Percentiles rank a stretch among this genome's conserved stretches.
These are phyloP conservation scores for Albophoma yamanashiensis DNA, from an alignment of 2,329 filamentous ascomycete species.

Conservation along the genomic window DNA sequence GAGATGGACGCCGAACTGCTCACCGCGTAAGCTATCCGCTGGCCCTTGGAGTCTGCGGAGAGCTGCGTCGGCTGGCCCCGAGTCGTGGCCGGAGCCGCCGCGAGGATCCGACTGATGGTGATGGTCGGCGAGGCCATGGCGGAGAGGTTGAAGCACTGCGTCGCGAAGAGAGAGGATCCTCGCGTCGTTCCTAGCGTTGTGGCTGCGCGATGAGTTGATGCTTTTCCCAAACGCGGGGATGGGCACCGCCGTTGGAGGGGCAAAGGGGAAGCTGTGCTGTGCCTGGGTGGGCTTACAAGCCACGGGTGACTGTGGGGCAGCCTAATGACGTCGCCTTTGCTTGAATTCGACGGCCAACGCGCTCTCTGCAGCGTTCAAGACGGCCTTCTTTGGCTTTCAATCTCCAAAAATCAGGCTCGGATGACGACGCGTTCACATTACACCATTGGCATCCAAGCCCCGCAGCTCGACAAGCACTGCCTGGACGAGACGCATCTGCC, in stretches of 20 bases:
- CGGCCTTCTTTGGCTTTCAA: neutral
- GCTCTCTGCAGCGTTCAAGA: no score
- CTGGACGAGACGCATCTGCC: neutral
- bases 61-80: constrained; percentile 84
- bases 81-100: constrained; percentile 71
- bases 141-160: neutral
- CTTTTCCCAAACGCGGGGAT: neutral
- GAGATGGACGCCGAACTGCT: constrained; percentile 15
- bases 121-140: constrained; percentile 34
- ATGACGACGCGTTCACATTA: neutral
- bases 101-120: constrained; percentile 61
- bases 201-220: neutral
- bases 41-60: constrained; percentile 77
- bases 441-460: neutral
- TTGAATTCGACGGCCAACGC: neutral
- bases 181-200: neutral
- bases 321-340: neutral
- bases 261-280: neutral
- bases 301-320: neutral
- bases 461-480: neutral
- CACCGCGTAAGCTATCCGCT: constrained; percentile 88
- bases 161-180: neutral
- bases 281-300: neutral
- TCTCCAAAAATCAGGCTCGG: neutral
- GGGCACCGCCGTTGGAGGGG: neutral